Base-by-base conservation (phyloP, 805 yeast species). In the Starmerella powellii region DNA sequence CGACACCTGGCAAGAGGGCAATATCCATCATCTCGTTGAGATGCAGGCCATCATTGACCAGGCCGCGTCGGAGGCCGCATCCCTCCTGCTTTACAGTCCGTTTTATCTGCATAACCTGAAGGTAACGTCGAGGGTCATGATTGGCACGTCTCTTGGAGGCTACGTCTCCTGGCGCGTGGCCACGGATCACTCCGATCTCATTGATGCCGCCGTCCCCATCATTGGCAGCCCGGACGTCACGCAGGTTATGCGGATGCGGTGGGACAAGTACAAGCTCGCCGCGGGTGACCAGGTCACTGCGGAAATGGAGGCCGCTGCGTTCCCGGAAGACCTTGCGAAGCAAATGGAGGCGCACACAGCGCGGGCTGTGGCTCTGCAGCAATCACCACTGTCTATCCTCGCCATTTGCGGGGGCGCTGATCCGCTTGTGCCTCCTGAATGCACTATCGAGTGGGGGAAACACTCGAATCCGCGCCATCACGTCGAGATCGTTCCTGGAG, bases 71-170 rank as follows among this genome's bases (percentile, higher is more conserved):
- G 78, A 74, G 44, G 55, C 69, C 33, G 63, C 58, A 42, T 52
- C 65, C 19, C 51, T 73, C 19, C 65, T 71, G 50, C 66, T 65
- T 47, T 68, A 62, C 44, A 54, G 73, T 31, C 76, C 75, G 6
- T 20, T 36, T 13, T 49, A 49, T 56, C 41, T 65, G 55, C 51
- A 57, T 51, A 35, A 56, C 49, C 30, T 52, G 52, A 40, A 46
- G 31, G 46, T 67, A 54, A 37, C 42, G n/a, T 24, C 30, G 16
- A 34, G 44, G 13, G 63, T 70, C 33, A 56, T 71, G 23, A 51
- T 66, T 11, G 82, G 81, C 1, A 63, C 63, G 31, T 73, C 79
- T 0, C 61, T 74, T 34, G 80, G 80, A 2, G 81, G 74, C 0
- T 79, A 76, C 55, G 62, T 68, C n/a, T 62, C 68, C 24, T 71